Evolutionary conservation across 1,139 yeast genomes (phyloP).

Genomic region (Lodderomyces jiufengensis): DNA sequence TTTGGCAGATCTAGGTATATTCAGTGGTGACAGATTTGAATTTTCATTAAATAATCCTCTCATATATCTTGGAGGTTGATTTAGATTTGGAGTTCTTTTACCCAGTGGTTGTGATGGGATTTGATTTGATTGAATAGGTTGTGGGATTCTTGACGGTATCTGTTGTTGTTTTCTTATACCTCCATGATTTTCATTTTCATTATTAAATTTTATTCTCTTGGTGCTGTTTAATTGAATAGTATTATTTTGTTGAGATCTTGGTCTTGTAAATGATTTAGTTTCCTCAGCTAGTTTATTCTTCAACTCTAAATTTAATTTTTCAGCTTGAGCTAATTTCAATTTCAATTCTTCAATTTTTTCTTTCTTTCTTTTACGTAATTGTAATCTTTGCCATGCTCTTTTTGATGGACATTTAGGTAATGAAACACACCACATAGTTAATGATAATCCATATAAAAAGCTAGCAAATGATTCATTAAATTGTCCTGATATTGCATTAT

Average conservation of each 20-base stretch:
- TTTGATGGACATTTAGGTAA: constrained; percentile 44
- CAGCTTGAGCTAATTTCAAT: constrained; percentile 21
- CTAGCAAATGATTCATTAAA: constrained; percentile 64
- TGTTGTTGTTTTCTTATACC: neutral
- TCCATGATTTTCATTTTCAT: neutral
- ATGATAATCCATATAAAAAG: constrained; percentile 56
- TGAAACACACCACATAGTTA: constrained; percentile 67
- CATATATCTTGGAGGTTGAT: constrained; percentile 46
- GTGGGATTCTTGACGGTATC: constrained; percentile 14
- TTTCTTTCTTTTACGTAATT: constrained; percentile 25
- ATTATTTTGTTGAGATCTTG: neutral
- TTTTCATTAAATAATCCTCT: constrained; percentile 28
- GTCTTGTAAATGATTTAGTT: constrained; percentile 1
- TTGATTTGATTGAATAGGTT: constrained; percentile 9
- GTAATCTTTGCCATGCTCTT: constrained; percentile 33
- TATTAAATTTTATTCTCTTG: neutral
- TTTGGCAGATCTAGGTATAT: constrained; percentile 1
- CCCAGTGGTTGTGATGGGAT: constrained; percentile 4
- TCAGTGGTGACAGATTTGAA: neutral
- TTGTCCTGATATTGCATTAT: constrained; percentile 46
- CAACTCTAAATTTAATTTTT: constrained; percentile 25
- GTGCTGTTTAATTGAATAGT: no score
- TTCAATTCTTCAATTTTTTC: constrained; percentile 22
- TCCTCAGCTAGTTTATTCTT: constrained; percentile 19
- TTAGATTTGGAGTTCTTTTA: constrained; percentile 31